phyloP scores from a whole-genome alignment of 176 grass and related monocot species.

The Eragrostis curvula region DNA sequence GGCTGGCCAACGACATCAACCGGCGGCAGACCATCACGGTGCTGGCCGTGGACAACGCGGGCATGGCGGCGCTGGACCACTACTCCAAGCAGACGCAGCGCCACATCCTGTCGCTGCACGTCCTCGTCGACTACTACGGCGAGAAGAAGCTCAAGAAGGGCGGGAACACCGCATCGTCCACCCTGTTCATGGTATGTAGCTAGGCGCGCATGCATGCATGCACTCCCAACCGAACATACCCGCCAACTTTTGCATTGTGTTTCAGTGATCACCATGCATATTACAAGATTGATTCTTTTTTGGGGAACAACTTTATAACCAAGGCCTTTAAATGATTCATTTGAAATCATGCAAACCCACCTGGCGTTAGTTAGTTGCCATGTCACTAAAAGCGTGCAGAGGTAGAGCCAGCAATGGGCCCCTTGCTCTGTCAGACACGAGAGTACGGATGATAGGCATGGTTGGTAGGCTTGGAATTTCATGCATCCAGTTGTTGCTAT shows the following conservation, averaged over 20 bases:
- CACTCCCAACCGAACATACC: no score
- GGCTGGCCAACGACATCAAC: constrained; percentile 85
- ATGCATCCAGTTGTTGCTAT: constrained; percentile 14
- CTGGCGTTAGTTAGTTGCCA: constrained; percentile 28
- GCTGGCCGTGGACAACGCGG: constrained; percentile 71
- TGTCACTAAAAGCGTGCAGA: background rate
- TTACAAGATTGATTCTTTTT: background rate
- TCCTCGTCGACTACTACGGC: constrained; percentile 91
- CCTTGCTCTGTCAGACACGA: no score
- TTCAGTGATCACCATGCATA: background rate
- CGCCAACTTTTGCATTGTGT: no score
- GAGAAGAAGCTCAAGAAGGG: constrained; percentile 78
- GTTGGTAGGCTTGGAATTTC: constrained; percentile 48
- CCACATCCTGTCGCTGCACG: constrained; percentile 73
- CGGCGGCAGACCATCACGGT: constrained; percentile 94
- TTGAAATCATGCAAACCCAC: background rate
- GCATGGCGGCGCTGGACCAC: constrained; percentile 64
- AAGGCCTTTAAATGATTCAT: background rate
- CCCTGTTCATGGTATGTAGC: constrained; percentile 68
- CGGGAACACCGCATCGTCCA: constrained; percentile 64
- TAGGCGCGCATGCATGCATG: no score
- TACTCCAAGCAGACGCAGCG: constrained; percentile 63
- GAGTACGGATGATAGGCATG: background rate
- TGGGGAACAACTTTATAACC: background rate
- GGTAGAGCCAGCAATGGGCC: background rate